Evolutionary conservation across 257 asterid species (phyloP).

Genomic region (Solanum pimpinellifolium): DNA sequence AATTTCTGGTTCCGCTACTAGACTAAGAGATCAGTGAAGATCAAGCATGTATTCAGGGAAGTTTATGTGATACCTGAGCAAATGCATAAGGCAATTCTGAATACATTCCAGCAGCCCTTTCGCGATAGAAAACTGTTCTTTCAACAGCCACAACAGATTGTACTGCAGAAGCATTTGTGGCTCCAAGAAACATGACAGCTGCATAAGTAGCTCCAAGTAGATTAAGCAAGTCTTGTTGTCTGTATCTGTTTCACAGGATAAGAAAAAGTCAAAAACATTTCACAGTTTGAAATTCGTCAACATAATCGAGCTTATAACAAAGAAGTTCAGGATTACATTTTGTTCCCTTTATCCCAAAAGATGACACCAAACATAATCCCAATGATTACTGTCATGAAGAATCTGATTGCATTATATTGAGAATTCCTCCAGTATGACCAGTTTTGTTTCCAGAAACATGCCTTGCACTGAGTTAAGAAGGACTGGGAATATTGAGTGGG

Average conservation of each 20-base stretch:
- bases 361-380: conserved; percentile 57
- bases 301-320: not conserved
- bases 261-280: not conserved
- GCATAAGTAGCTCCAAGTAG: conserved; percentile 78
- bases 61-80: conserved; percentile 46
- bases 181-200: conserved; percentile 78
- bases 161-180: conserved; percentile 62
- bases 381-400: conserved; percentile 33
- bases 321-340: conserved; percentile 25
- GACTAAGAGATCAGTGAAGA: not conserved
- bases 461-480: conserved; percentile 52
- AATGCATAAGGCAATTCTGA: conserved; percentile 81
- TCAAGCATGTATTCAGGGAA: not conserved
- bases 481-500: conserved; percentile 47
- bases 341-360: conserved; percentile 49
- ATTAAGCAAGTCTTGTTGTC: conserved; percentile 65
- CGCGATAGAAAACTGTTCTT: conserved; percentile 79
- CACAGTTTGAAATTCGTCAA: not conserved
- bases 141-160: conserved; percentile 66
- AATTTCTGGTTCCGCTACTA: not conserved
- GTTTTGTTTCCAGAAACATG: conserved; percentile 57
- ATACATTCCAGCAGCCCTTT: conserved; percentile 88
- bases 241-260: conserved; percentile 19
- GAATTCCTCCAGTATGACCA: conserved; percentile 69
- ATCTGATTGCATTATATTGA: conserved; percentile 54